These are phyloP conservation scores for Passalora sequoiae DNA, from an alignment of 2,329 filamentous ascomycete genomes.

Conservation along the genomic window DNA sequence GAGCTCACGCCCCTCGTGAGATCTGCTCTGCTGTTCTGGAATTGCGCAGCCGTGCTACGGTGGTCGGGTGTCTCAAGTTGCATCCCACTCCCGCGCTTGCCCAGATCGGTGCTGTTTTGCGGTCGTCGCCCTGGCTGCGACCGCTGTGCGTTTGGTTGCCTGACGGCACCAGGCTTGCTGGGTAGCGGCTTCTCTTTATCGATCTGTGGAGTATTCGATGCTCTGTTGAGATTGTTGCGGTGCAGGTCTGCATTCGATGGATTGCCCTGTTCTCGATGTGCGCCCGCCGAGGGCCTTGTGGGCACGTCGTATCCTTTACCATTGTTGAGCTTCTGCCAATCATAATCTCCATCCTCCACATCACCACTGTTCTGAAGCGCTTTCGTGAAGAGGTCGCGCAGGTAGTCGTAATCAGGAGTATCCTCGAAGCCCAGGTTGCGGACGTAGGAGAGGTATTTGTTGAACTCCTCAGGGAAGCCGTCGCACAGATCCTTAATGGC, in stretches of 20 bases:
- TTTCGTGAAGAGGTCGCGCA: slow-evolving; percentile 93
- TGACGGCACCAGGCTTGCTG: slow-evolving; percentile 57
- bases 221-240: slow-evolving; percentile 44
- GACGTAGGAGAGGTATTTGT: slow-evolving; percentile 94
- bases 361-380: slow-evolving; percentile 91
- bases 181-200: slow-evolving; percentile 37
- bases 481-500: slow-evolving; percentile 95
- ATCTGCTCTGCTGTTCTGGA: slow-evolving; percentile 82
- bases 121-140: slow-evolving; percentile 33
- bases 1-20: slow-evolving; percentile 22
- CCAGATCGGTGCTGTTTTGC: slow-evolving; percentile 30
- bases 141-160: slow-evolving; percentile 65
- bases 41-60: slow-evolving; percentile 90
- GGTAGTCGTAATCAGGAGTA: slow-evolving; percentile 95
- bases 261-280: slow-evolving; percentile 69
- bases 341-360: slow-evolving; percentile 95
- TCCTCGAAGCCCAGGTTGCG: slow-evolving; percentile 98
- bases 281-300: slow-evolving; percentile 62
- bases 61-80: slow-evolving; percentile 66
- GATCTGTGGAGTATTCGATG: slow-evolving; percentile 50
- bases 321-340: slow-evolving; percentile 98
- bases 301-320: slow-evolving; percentile 87
- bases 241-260: slow-evolving; percentile 81
- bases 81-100: slow-evolving; percentile 74
- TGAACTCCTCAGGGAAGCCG: slow-evolving; percentile 95